Base-by-base conservation (phyloP, 1,284 basidiomycete species). In the Ceratobasidium sp. region DNA sequence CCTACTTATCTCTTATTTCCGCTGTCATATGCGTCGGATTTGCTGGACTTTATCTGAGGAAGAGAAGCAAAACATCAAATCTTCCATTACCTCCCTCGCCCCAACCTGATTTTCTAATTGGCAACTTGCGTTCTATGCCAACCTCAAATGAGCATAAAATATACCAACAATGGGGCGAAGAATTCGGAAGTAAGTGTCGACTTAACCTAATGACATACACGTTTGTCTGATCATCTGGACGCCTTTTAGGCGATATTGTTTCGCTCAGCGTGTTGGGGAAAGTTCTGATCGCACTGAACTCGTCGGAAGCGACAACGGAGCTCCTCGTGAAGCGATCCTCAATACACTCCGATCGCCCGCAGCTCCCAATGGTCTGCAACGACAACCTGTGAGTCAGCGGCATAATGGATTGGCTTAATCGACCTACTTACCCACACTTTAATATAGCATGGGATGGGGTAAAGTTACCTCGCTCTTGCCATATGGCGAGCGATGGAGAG, bases 281-380 rank as follows among this genome's bases (percentile, higher is more conserved):
- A 41, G 48, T 71, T 33, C 57, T 75, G 31, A 63, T 78, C 19
- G 33, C 77, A 4, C 59, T 78, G 8, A 78, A 78, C 66, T 73
- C 74, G 33, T 31, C 53, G n/a, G 27, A 75, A 29, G 76, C 76
- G 6, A 74, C 75, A 6, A 54, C 48, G 19, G 77, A 75, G 4
- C 64, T 78, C 29, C 54, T 78, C 15, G 77, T 74, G 4, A 66
- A 57, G 54, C 62, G 74, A 1, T 72, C 76, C 1, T 50, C 62
- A 22, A 76, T 74, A 19, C 75, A 76, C 45, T 75, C 74, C 1
- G 64, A 67, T 50, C 29, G 77, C 2, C 57, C 77, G 0, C 31
- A 69, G n/a, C 62, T 76, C 14, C 62, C 71, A 15, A 75, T 78
- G 76, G 24, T 60, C 8, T 72, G 56, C 2, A 44, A 50, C 19